Evolutionary conservation across 352 stramenopile genomes (phyloP), one percentile per base, ranked within the genome.

Genomic region (Phytophthora megakarya): DNA sequence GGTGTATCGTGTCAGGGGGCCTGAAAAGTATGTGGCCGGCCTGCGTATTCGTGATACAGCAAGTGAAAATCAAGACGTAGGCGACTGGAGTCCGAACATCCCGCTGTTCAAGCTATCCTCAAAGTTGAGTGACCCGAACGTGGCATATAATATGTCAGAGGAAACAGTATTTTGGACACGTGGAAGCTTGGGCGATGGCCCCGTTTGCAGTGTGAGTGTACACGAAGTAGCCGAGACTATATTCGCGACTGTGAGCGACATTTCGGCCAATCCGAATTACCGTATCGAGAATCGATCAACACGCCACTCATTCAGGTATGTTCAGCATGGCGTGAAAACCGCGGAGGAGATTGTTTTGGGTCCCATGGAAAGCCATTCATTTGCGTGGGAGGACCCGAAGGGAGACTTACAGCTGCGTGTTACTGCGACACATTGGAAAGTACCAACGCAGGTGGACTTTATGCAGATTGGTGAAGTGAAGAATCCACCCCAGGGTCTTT

Each of bases 251-350:
- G 62, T 94, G 11, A 85, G 69, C 19, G 88, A 96, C 53, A 81
- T 89, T 50, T 93, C 86, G 6, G 44, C 61, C 13, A 80, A 68
- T 0, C 86, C 88, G 13, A 81, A 74, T 16, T 93, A 94, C 48
- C 88, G 88, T 13, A 93, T 96, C 45, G 88, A 96, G 53, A 96
- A 96, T 59, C 84, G 88, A 3, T 96, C 84, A 33, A 90, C 78
- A 11, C 76, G 70, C 10, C 65, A 85, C 55, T 70, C 83, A 15
- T 89, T 95, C 59, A 70, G 80, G n/a, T 96, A 96, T 42, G 61
- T 86, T 3, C 88, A 96, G 37, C 67, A 81, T 28, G 73, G 69
- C 25, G 62, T 81, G 8, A 86, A 87, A 40, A 71, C 69, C 1
- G 70, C 81, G 0, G 84, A 96, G 33, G 83, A 93, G 22, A 67